These are phyloP conservation scores for Elongisporangium prolatum DNA, from an alignment of 352 stramenopile genomes.

Conservation along the genomic window DNA sequence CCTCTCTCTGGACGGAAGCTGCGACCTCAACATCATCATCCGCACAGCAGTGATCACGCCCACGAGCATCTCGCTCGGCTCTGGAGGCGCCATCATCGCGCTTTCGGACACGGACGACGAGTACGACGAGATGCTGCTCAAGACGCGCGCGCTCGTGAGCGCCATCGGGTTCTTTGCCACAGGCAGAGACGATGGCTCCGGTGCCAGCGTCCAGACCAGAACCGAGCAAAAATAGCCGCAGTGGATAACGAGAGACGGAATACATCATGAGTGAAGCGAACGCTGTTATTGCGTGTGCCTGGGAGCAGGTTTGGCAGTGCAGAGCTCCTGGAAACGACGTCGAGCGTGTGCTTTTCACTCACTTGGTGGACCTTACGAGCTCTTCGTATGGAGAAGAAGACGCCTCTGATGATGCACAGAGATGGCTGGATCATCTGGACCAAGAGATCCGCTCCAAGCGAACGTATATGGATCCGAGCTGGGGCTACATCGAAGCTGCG, in stretches of 20 bases:
- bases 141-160: conserved; percentile 68
- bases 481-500: conserved; percentile 48
- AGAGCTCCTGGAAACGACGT: conserved; percentile 10
- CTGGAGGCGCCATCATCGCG: conserved; percentile 94
- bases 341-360: conserved; percentile 13
- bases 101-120: conserved; percentile 93
- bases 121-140: conserved; percentile 92
- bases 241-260: not conserved
- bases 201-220: conserved; percentile 19
- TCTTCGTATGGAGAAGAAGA: conserved; percentile 9
- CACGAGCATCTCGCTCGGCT: conserved; percentile 83
- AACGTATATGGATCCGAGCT: conserved; percentile 34
- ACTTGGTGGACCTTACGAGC: conserved; percentile 13
- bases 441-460: conserved; percentile 33
- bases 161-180: conserved; percentile 55
- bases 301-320: conserved; percentile 16
- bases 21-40: conserved; percentile 98
- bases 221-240: not conserved
- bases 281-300: conserved; percentile 19
- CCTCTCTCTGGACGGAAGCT: conserved; percentile 92
- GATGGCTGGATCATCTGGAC: conserved; percentile 4
- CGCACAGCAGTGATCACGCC: conserved; percentile 91
- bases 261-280: conserved; percentile 7
- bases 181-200: conserved; percentile 29
- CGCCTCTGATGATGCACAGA: not conserved